A percentile compares a stretch with the other conserved stretches of the same genome.
phyloP scores from a whole-genome alignment of 139 green algal species.

The Chlamydomonas incerta region DNA sequence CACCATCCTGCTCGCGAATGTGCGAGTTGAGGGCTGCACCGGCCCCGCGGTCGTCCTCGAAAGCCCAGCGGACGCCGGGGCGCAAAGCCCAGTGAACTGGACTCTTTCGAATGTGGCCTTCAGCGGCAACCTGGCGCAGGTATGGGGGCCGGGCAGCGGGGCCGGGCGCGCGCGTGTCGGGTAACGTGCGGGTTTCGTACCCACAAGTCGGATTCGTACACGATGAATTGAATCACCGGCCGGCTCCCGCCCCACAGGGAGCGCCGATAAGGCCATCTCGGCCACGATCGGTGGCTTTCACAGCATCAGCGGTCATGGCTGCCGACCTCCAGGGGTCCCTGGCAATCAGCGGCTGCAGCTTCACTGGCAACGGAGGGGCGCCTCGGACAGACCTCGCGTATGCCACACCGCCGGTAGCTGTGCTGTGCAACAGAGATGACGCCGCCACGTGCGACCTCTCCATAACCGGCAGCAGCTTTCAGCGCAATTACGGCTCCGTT shows the following conservation, averaged over 20 bases:
- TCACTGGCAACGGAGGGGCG: not conserved
- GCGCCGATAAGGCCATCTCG: too few relatives aligned
- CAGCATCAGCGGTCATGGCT: not conserved
- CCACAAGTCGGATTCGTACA: too few relatives aligned
- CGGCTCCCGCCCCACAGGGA: not conserved
- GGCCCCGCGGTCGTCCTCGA: not conserved
- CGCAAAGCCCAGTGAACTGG: not conserved
- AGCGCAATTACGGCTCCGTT: not conserved
- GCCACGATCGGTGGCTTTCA: not conserved
- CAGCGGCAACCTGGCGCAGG: not conserved
- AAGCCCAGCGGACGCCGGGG: not conserved
- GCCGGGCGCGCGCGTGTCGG: too few relatives aligned
- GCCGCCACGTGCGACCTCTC: not conserved
- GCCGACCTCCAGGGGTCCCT: not conserved
- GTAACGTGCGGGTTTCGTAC: not conserved
- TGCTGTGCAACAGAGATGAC: not conserved
- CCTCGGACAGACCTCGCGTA: too few relatives aligned
- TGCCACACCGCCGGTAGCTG: not conserved
- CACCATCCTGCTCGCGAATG: not conserved
- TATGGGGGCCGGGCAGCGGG: not conserved
- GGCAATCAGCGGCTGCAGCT: not conserved
- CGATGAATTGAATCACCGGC: not conserved
- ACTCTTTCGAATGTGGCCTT: not conserved
- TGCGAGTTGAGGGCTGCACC: not conserved
- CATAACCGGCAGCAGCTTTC: not conserved